Base-by-base conservation (phyloP, 2,329 filamentous ascomycete genomes). In the Epicoccum sorghinum region DNA sequence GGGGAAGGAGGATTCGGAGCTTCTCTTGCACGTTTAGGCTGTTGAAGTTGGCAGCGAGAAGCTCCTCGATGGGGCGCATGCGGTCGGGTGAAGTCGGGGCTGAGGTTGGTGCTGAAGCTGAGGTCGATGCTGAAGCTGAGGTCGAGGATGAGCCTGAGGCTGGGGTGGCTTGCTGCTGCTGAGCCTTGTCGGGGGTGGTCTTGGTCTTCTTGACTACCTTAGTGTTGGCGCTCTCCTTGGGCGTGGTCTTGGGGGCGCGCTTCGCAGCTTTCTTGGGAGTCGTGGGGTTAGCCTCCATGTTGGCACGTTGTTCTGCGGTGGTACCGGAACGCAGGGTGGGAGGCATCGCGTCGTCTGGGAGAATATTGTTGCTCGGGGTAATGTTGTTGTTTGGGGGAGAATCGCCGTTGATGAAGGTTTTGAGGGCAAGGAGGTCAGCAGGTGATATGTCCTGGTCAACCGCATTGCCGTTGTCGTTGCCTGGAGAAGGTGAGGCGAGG, bases 11-110 rank as follows among this genome's bases (percentile, higher is more conserved):
- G 6, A 70, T 22, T 3, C 59, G 56, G 1, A 45, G 38, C 43
- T 66, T 64, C 43, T 69, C 67, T 7, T 57, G 41, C 2, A 46
- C 22, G 1, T 45, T 39, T 4, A 69, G 53, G 1, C 35, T 45
- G 7, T 22, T 25, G 55, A 62, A 70, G 3, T 46, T 37, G 1
- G 38, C 44, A 10, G 30, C 18, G 42, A 60, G 52, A 1, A 67
- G 49, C 18, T 62, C 57, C 0, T 46, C n/a, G 23, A 65, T 39
- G 13, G 44, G 27, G 27, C 43, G 50, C 13, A 8, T 7, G 7
- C 13, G 32, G 4, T 33, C 32, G 13, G 13, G 32, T 33, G 32
- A 33, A 3, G 9, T 6, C n/a, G 33, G 9, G 13, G 33, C 6
- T 7, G 27, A 7, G 27, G 27, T 6, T 7, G 27, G 27, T 7